Base-by-base conservation (phyloP, 2,329 filamentous ascomycete species). In the Thermoascus crustaceus region DNA sequence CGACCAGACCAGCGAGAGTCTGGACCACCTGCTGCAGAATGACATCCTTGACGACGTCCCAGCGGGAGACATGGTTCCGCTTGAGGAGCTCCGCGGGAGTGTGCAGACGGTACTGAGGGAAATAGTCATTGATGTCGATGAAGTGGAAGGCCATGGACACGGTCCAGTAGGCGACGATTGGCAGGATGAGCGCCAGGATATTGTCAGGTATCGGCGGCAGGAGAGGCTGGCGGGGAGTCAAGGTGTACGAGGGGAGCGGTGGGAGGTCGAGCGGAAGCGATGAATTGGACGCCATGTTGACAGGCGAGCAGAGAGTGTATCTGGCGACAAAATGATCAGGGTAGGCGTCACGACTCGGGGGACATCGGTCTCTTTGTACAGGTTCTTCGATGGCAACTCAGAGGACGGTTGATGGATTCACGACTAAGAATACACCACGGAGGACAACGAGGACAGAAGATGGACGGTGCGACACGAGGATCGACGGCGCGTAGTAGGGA, bases 11-110 rank as follows among this genome's bases (percentile, higher is more conserved):
- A 26, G 85, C 80, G 11, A 73, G 61, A 16, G 85, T 82, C 67
- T 98, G 91, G 32, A 98, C 84, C 41, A 89, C 60, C 58, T 98
- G 91, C 64, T 98, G 89, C 39, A 96, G 57, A 37, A 96, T 66
- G 48, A 96, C 89, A 68, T 96, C 89, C 58, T 85, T 80, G 44
- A 89, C 77, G 3, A 94, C 87, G 53, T 95, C 82, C 65, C 76
- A 85, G 43, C 86, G 78, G 30, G 83, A 76, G 35, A 86, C 89
- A 54, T 85, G 85, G 63, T 95, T 95, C 50, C 88, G 78, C 61
- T 85, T 85, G 22, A 80, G 59, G 44, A 96, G 82, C 63, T 96
- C 89, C 34, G 86, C 87, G 9, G 91, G 91, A 0, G 91, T 96
- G 65, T 98, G 91, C 26, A 98, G 72, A 44, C 91, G 82, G 65